These are phyloP conservation scores for Ascobolus immersus DNA, from an alignment of 495 filamentous ascomycete species.

Conservation along the genomic window DNA sequence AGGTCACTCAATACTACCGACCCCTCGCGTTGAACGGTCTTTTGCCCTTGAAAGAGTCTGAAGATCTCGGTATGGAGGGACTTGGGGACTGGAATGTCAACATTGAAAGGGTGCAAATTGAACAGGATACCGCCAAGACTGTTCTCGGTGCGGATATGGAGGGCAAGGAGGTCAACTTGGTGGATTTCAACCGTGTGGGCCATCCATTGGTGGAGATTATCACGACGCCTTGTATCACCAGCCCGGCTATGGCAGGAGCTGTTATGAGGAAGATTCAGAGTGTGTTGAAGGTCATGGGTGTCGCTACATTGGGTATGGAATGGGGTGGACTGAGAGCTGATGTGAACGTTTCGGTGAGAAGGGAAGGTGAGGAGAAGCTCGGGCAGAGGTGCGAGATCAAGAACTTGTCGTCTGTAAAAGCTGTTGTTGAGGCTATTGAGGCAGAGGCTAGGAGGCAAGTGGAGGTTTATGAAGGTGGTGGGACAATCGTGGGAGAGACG, in stretches of 20 bases:
- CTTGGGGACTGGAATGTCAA: constrained; percentile 25
- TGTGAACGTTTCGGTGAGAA: constrained; percentile 72
- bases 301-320: constrained; percentile 78
- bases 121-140: constrained; percentile 88
- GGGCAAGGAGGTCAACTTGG: constrained; percentile 34
- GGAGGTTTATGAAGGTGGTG: constrained; percentile 47
- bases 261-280: constrained; percentile 72
- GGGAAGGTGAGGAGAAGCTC: constrained; percentile 28
- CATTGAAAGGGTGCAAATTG: constrained; percentile 78
- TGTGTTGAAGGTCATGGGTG: constrained; percentile 51
- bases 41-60: neutral
- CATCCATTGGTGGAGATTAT: constrained; percentile 88
- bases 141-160: neutral
- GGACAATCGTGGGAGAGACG: constrained; percentile 61
- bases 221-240: constrained; percentile 33
- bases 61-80: neutral
- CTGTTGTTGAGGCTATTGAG: constrained; percentile 76
- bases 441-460: constrained; percentile 83
- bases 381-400: constrained; percentile 94
- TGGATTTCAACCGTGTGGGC: constrained; percentile 87
- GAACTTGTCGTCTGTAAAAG: constrained; percentile 82
- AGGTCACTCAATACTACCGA: constrained; percentile 78
- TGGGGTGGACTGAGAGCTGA: constrained; percentile 73
- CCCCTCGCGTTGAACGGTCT: neutral
- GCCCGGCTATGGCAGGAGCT: constrained; percentile 49